Evolutionary conservation across 139 green algal genomes (phyloP), one percentile per base, ranked within the genome.

Genomic region (Pleodorina starrii): DNA sequence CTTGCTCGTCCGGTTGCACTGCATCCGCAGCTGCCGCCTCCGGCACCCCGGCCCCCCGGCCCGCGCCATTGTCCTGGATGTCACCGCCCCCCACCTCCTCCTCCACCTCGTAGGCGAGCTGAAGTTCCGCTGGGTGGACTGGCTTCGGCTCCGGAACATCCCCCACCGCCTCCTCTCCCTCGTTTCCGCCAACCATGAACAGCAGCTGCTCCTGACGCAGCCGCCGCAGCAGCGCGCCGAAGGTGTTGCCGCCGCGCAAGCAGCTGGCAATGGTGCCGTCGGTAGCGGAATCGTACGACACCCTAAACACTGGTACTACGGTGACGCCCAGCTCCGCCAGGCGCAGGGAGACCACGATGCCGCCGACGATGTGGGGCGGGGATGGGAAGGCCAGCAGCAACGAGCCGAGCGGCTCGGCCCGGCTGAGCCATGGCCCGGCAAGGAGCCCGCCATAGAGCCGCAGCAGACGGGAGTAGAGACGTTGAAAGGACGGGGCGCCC

Each of bases 281-380:
- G 27, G 0, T 21, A 1, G 14, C 25, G 29, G 44, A 9, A 2
- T 84, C 76, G 51, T 71, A 84, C 32, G n/a, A 46, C 10, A 84
- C 17, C 17, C 32, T n/a, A 35, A 84, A 84, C 16, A 71, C 35
- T 3, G 76, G 76, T 38, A 84, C 76, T 48, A 38, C 76, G 16
- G 27, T 84, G 35, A 71, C 50, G 50, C 76, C 76, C 17, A 48
- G 50, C 21, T 84, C 76, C 23, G 29, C 48, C 32, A 84, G 50
- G 17, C 36, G 50, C 17, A 69, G 50, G 35, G 32, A 35, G 32
- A 17, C 12, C 17, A 84, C 46, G 21, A 50, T 2, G 50, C 7
- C 48, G 35, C 76, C 76, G 32, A 69, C 23, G 35, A 84, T 46
- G 76, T 46, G n/a, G 3, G 76, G 76, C 76, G 76, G 76, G 16